phyloP scores from a whole-genome alignment of 805 yeast genomes.

The Blastobotrys parvus region DNA sequence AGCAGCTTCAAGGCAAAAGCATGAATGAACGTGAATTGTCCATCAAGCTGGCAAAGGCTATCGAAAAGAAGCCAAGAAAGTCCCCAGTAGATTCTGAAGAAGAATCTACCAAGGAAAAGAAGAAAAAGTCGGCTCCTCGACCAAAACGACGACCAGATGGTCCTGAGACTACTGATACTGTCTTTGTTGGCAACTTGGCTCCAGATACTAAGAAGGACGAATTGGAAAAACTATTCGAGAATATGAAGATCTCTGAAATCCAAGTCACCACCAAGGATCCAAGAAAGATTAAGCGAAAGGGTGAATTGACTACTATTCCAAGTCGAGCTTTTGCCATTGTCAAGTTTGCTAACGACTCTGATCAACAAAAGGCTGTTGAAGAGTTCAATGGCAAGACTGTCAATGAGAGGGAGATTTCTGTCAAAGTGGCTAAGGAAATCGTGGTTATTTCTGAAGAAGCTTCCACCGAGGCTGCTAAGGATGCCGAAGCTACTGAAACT shows the following conservation, averaged over 20 bases:
- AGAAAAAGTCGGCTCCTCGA: conserved; percentile 9
- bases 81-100: background rate
- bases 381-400: conserved; percentile 58
- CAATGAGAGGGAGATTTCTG: conserved; percentile 57
- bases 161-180: conserved; percentile 44
- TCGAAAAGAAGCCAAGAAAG: conserved; percentile 16
- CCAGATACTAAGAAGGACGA: conserved; percentile 40
- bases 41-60: conserved; percentile 33
- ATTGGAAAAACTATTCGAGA: conserved; percentile 35
- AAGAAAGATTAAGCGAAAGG: conserved; percentile 14
- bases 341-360: conserved; percentile 49
- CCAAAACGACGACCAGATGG: conserved; percentile 18
- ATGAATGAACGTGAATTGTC: conserved; percentile 17
- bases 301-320: conserved; percentile 13
- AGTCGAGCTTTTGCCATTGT: conserved; percentile 41
- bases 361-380: conserved; percentile 63
- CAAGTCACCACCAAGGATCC: conserved; percentile 25
- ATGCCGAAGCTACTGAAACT: background rate
- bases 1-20: conserved; percentile 30
- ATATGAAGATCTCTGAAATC: conserved; percentile 18
- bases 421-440: conserved; percentile 51
- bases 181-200: conserved; percentile 55
- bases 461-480: background rate
- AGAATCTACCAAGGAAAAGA: conserved; percentile 6
- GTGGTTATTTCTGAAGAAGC: background rate